These are phyloP conservation scores for Globisporangium nodosum DNA, from an alignment of 352 stramenopile genomes.

Conservation along the genomic window DNA sequence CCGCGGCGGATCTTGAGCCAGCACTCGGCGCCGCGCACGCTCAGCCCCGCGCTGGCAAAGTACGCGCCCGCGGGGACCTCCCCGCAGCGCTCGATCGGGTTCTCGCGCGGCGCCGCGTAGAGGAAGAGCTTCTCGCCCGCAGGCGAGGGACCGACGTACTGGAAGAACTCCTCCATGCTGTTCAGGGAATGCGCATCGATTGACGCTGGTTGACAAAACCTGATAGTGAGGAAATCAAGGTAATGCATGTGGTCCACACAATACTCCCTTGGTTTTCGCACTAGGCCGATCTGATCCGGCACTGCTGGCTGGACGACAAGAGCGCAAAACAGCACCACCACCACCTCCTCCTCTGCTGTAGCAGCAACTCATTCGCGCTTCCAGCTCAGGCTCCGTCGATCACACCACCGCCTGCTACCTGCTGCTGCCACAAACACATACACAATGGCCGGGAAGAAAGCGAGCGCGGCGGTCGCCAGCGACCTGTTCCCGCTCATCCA, in stretches of 20 bases:
- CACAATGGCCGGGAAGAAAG: conserved; percentile 16
- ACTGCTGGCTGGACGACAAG: not conserved
- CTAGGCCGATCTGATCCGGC: not conserved
- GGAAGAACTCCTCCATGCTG: conserved; percentile 68
- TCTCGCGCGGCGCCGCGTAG: conserved; percentile 55
- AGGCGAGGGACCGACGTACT: conserved; percentile 49
- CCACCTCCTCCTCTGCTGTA: not conserved
- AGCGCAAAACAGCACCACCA: not conserved
- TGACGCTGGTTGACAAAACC: too few relatives aligned
- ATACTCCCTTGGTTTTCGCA: not conserved
- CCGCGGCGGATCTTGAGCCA: conserved; percentile 79
- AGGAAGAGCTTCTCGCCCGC: conserved; percentile 50
- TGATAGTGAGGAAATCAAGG: not conserved
- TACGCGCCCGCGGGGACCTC: conserved; percentile 58
- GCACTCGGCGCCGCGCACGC: conserved; percentile 49
- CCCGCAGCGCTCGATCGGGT: conserved; percentile 45
- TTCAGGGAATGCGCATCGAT: not conserved
- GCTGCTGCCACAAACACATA: not conserved
- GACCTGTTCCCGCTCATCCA: conserved; percentile 77
- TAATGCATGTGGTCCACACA: not conserved
- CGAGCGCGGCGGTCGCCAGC: conserved; percentile 40
- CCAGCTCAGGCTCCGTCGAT: too few relatives aligned
- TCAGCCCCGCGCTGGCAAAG: conserved; percentile 53
- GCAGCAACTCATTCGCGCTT: not conserved
- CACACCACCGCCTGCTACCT: not conserved